Evolutionary conservation across 768 basidiomycete species (phyloP).

Genomic region (Coprinopsis marcescibilis): DNA sequence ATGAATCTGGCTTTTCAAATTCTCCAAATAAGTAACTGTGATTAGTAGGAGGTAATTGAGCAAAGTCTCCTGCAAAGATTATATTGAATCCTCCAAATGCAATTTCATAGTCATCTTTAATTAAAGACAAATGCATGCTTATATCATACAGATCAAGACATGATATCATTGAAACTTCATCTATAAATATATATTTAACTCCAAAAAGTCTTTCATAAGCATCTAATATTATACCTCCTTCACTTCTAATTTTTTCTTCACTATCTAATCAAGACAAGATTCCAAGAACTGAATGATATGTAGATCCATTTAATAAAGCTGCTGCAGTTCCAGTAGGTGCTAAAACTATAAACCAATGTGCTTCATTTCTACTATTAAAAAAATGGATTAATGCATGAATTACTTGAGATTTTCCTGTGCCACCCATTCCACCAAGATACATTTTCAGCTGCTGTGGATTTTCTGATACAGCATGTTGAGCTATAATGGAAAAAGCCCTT

Average conservation of each 20-base stretch:
- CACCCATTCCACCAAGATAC: constrained; percentile 7
- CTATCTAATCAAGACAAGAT: constrained; percentile 10
- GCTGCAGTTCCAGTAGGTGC: constrained; percentile 4
- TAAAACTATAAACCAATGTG: not conserved
- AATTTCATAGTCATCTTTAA: constrained; percentile 13
- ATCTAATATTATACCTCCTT: too few relatives aligned
- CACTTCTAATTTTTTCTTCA: too few relatives aligned
- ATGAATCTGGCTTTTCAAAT: not conserved
- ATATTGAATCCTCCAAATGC: constrained; percentile 34
- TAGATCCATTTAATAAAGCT: not conserved
- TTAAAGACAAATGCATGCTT: constrained; percentile 18
- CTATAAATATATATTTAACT: constrained; percentile 35
- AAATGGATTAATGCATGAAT: not conserved
- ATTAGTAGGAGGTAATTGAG: constrained; percentile 31
- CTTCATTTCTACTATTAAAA: not conserved
- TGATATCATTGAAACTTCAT: constrained; percentile 39
- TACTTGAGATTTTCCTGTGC: constrained; percentile 4
- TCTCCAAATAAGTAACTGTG: constrained; percentile 14
- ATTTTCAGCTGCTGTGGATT: constrained; percentile 6
- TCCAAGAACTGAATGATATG: constrained; percentile 26
- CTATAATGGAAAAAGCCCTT: constrained; percentile 20
- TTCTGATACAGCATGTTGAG: constrained; percentile 13
- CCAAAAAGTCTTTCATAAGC: too few relatives aligned
- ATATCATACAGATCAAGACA: constrained; percentile 27
- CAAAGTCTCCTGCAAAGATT: constrained; percentile 43